Base-by-base conservation (phyloP, 352 stramenopile species). In the Plasmopara viticola region DNA sequence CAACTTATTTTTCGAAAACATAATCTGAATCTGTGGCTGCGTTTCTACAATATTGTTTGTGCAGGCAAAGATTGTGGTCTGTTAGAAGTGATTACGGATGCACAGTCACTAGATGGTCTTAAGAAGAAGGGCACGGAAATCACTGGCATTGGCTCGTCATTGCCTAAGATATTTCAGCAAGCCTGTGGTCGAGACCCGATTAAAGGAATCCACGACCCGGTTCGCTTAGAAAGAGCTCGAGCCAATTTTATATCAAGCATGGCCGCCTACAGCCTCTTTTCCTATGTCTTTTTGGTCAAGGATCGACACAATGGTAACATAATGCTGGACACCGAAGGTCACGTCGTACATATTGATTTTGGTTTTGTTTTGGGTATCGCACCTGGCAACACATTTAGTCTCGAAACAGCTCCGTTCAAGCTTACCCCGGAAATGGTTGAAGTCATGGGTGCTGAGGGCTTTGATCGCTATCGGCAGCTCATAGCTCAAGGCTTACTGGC, bases 221-320 rank as follows among this genome's bases (percentile, higher is more conserved):
- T 65, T 13, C 66, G 68, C n/a, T 48, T 84, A 7, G 74, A 83
- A 51, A 58, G 66, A 15, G 95, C 95, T 25, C 91, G 97, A 50
- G 68, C 69, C 10, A 98, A 98, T 53, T 99, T 98, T 51, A 87
- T 97, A 41, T 74, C 79, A 42, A 97, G 84, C 62, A 84, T 99
- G 60, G 95, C 94, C 5, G 96, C 86, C 30, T 99, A 99, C 72
- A 97, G 84, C 20, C 74, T 99, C 14, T 93, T 98, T 46, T 97
- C 77, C 31, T 99, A 99, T 59, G 74, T 99, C 0, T 84, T 99
- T 33, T 78, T 97, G 20, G 70, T 99, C 51, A 98, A 99, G 56
- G 96, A 99, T 65, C 80, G 95, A 10, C 96, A 99, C 80, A 99
- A 99, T 53, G 96, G 95, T 17, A 98, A 99, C 69, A 96, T 99